phyloP scores from a whole-genome alignment of 2,329 filamentous ascomycete species.

The Orbilia oligospora region DNA sequence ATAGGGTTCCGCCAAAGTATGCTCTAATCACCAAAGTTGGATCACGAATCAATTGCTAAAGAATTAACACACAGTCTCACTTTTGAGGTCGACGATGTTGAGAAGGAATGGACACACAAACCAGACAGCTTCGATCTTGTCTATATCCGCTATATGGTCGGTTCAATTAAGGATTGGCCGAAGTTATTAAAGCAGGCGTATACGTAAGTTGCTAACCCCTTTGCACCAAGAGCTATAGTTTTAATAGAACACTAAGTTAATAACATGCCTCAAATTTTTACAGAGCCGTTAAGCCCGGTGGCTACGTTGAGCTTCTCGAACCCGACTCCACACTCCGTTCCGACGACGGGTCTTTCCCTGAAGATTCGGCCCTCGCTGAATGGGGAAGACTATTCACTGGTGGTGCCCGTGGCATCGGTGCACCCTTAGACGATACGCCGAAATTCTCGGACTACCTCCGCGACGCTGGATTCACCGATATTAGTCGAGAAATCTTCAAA shows the following conservation, averaged over 20 bases:
- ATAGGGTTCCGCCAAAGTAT: slow-evolving; percentile 54
- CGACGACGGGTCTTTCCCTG: slow-evolving; percentile 59
- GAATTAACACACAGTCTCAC: slow-evolving; percentile 35
- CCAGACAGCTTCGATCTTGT: slow-evolving; percentile 64
- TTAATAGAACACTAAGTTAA: not conserved
- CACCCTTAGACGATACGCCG: slow-evolving; percentile 62
- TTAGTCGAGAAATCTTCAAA: slow-evolving; percentile 67
- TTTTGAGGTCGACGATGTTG: slow-evolving; percentile 64
- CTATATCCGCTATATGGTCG: slow-evolving; percentile 70
- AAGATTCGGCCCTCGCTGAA: slow-evolving; percentile 63
- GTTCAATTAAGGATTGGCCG: slow-evolving; percentile 73
- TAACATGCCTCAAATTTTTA: not conserved
- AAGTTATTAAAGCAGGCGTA: slow-evolving; percentile 70
- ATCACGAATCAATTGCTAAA: not conserved
- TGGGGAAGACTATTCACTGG: slow-evolving; percentile 65
- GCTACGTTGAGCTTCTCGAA: slow-evolving; percentile 61
- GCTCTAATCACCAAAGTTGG: not conserved
- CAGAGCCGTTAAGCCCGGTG: slow-evolving; percentile 49
- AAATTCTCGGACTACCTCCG: slow-evolving; percentile 50
- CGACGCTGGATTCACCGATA: slow-evolving; percentile 68
- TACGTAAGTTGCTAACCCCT: slow-evolving; percentile 59
- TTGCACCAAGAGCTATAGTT: not conserved
- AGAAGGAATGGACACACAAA: slow-evolving; percentile 63
- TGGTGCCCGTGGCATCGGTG: slow-evolving; percentile 64
- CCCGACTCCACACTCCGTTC: slow-evolving; percentile 39